Base-by-base conservation (phyloP, 371 early-diverging fungal species). In the Rhizopus arrhizus region DNA sequence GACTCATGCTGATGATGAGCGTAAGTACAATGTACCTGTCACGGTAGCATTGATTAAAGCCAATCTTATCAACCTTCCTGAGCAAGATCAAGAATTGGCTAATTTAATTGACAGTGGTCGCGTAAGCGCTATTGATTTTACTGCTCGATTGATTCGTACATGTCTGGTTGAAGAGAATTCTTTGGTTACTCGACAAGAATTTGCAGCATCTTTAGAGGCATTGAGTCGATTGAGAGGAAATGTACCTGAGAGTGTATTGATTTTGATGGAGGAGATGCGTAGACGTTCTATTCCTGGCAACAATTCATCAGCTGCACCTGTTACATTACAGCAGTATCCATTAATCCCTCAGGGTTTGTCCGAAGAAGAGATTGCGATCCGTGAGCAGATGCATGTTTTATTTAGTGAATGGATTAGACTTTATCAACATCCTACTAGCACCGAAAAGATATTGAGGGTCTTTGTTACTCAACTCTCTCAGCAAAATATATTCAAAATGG, bases 1-100 rank as follows among this genome's bases (percentile, higher is more conserved):
- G 12, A 83, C 94, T n/a, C 95, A 92, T 74, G 85, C 92, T 3
- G 94, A 95, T 43, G 97, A 97, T 64, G 96, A 95, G 64, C 91
- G 95, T 66, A 95, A 96, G 66, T 90, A 86, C 67, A 89, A 91
- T 64, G 91, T 95, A 2, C 85, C 89, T 10, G 92, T 92, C 2
- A 90, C 93, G 0, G 78, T 89, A 15, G 85, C 91, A 3, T 72
- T 98, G 57, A 84, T 96, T 59, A 86, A 87, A 61, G 87, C 88
- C 2, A 85, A 89, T 0, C 70, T 98, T 51, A 76, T 98, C 35
- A 81, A 82, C 50, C 52, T 91, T 3, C 77, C 80, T 12, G 97
- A 96, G 35, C 84, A 94, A 61, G 98, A 97, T 68, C 83, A 86
- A 38, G 95, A 94, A 60, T 78, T 98, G 12, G 90, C 92, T 1